Evolutionary conservation across 1,284 basidiomycete genomes (phyloP), one percentile per base, ranked within the genome.

Genomic region (Trametes sp.): DNA sequence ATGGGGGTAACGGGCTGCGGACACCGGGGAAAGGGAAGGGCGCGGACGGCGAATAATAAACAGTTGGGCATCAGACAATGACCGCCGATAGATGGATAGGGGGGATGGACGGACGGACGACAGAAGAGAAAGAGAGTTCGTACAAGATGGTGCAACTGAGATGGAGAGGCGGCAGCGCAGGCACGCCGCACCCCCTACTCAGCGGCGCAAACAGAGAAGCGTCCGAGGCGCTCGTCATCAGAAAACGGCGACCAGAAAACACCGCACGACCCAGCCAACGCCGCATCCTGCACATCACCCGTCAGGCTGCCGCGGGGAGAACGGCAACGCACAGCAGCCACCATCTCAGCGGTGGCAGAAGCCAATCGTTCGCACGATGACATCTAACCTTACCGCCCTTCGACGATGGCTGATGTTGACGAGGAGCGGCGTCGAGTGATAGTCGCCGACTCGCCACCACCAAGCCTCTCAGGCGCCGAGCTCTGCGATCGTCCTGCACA

Each of bases 151-250:
- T 62, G 60, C 58, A 67, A 64, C 61, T 63, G 66, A 63, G 62
- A 55, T 62, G 26, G 49, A 38, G 38, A 28, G 50, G 58, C 49
- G 24, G 55, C 54, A 19, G 46, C 46, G 46, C 51, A 57, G 44
- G 51, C 57, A 60, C 57, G 35, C 62, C 46, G 31, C 51, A 41
- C 8, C 44, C 57, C 51, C n/a, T 10, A 59, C 10, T 38, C 24
- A 23, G 41, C 53, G 45, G 49, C 45, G 29, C 24, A 50, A 59
- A 67, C 59, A 64, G 55, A 64, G 55, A 64, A 67, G 51, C 49
- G 66, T 65, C 66, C 66, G 54, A 58, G 28, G 61, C 59, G 59
- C 57, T 53, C 31, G 64, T 63, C 61, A 67, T 67, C 66, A 67
- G 66, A 64, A 62, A 13, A 36, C 49, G n/a, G 52, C 59, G 38